Percentiles rank a stretch among this genome's conserved stretches.
Conservation (phyloP, 805 yeast genomes). For the Yarrowia divulgata region DNA sequence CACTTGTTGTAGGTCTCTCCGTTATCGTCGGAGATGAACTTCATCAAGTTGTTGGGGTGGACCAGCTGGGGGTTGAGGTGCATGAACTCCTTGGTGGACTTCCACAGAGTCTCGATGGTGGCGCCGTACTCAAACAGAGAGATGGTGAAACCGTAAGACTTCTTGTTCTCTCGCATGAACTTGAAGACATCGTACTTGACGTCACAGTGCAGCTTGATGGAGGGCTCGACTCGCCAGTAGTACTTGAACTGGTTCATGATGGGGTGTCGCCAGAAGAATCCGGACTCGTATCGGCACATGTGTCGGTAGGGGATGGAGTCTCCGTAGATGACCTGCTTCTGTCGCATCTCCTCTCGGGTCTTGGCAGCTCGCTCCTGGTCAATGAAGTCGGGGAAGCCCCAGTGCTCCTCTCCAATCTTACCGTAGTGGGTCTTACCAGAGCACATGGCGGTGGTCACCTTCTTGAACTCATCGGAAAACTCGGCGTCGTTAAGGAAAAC, state of each 20-base stretch:
- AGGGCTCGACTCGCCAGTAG: conserved; percentile 96
- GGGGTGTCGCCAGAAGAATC: conserved; percentile 79
- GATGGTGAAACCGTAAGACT: conserved; percentile 78
- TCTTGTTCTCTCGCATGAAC: conserved; percentile 76
- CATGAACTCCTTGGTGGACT: conserved; percentile 69
- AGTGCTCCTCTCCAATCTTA: conserved; percentile 73
- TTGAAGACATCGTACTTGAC: conserved; percentile 80
- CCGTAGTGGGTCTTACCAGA: conserved; percentile 79
- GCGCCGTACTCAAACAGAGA: conserved; percentile 71
- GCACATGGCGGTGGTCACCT: conserved; percentile 58
- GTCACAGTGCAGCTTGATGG: conserved; percentile 74
- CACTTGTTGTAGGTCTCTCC: conserved; percentile 81
- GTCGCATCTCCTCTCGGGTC: conserved; percentile 64
- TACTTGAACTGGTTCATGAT: conserved; percentile 73
- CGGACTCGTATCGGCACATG: conserved; percentile 90
- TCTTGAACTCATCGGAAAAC: conserved; percentile 74
- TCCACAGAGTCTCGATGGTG: conserved; percentile 82
- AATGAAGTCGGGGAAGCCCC: conserved; percentile 86
- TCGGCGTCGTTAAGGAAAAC: conserved; percentile 85
- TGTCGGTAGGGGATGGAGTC: conserved; percentile 78
- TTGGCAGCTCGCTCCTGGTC: conserved; percentile 74
- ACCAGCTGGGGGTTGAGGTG: conserved; percentile 64
- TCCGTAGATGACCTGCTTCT: conserved; percentile 71
- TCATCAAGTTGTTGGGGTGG: conserved; percentile 67
- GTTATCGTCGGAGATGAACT: conserved; percentile 72